A percentile compares a stretch with the other conserved stretches of the same genome.
These are phyloP conservation scores for Sugiyamaella lignohabitans DNA, from an alignment of 805 yeast genomes.

Conservation along the genomic window DNA sequence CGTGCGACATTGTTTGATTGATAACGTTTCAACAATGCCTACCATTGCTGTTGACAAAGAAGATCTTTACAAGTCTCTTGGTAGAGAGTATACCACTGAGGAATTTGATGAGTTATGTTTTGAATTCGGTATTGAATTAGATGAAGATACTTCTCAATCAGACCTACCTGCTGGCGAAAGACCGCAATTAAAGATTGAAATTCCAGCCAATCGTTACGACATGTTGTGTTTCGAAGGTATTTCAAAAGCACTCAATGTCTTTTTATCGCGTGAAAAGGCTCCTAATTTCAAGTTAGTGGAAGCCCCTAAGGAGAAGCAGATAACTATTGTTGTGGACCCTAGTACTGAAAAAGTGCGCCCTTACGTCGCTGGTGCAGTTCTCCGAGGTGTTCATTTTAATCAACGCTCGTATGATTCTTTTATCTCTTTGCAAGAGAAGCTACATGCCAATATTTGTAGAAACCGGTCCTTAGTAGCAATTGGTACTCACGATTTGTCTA, in stretches of 20 bases:
- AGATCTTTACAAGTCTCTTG: constrained; percentile 80
- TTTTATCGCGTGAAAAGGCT: constrained; percentile 57
- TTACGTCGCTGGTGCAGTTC: constrained; percentile 89
- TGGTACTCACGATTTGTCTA: constrained; percentile 94
- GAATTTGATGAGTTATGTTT: constrained; percentile 97
- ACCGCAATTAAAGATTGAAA: constrained; percentile 95
- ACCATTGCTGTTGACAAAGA: constrained; percentile 92
- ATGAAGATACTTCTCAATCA: constrained; percentile 88
- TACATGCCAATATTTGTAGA: constrained; percentile 93
- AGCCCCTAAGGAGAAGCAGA: constrained; percentile 55
- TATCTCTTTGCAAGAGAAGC: constrained; percentile 91
- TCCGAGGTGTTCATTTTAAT: constrained; percentile 75
- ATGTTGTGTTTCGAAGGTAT: constrained; percentile 98
- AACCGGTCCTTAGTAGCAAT: constrained; percentile 95
- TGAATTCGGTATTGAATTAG: constrained; percentile 95
- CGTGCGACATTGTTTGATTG: no score
- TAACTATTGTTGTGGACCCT: constrained; percentile 63
- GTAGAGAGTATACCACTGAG: constrained; percentile 54
- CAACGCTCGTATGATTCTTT: constrained; percentile 87
- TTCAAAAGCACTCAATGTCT: constrained; percentile 89
- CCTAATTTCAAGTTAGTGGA: constrained; percentile 64
- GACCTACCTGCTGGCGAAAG: constrained; percentile 87
- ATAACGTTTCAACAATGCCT: constrained; percentile 73
- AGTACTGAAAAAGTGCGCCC: constrained; percentile 77
- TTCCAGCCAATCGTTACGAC: constrained; percentile 97